phyloP scores from a whole-genome alignment of 371 early-diverging fungal genomes.

The Dinochytrium kinnereticum region DNA sequence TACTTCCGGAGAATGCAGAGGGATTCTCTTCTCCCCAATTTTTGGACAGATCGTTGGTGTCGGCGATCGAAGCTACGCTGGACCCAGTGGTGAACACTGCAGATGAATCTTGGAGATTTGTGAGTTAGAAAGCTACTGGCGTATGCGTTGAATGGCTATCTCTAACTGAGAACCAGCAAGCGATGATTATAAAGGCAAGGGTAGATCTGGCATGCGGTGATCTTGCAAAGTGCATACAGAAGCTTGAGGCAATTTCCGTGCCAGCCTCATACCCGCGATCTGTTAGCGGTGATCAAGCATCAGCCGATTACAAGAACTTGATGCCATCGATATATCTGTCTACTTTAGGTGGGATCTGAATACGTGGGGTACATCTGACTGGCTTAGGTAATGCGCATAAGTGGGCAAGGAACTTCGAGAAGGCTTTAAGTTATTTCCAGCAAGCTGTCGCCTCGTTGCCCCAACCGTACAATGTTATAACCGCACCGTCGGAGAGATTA shows the following conservation, averaged over 20 bases:
- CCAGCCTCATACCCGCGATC: constrained; percentile 1
- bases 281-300: background rate
- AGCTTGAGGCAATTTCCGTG: background rate
- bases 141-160: background rate
- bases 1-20: background rate
- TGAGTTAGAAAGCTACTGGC: background rate
- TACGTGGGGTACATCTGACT: background rate
- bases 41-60: background rate
- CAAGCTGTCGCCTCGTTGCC: background rate
- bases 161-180: background rate
- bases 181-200: constrained; percentile 2
- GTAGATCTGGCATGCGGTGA: constrained; percentile 8
- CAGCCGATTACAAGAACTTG: background rate
- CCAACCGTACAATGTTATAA: background rate
- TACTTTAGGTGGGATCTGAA: background rate
- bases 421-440: background rate
- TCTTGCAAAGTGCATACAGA: background rate
- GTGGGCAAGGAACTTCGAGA: background rate
- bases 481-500: background rate
- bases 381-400: background rate
- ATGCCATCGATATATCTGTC: background rate
- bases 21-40: background rate
- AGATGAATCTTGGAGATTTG: background rate
- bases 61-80: background rate
- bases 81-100: background rate